Evolutionary conservation across 2,329 filamentous ascomycete genomes (phyloP), one percentile per base, ranked within the genome.

Genomic region (Grosmannia serpens): DNA sequence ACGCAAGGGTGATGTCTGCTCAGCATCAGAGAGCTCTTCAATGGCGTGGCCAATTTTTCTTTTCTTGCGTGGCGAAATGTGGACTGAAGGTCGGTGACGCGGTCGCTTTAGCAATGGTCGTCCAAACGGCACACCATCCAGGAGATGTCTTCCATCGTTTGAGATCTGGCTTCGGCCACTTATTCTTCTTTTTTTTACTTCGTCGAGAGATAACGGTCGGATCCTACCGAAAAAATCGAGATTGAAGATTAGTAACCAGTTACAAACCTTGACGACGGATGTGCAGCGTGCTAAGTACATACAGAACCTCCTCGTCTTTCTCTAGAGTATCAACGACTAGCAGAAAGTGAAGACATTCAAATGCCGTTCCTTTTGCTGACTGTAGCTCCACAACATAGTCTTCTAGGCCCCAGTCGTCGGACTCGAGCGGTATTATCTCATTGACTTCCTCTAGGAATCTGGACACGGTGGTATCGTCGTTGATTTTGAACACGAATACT

Each of bases 321-420:
- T 88, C 87, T 59, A 96, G 75, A 11, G 94, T 75, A 51, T 80
- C 79, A 17, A 77, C 75, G 7, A 95, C 79, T 24, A 81, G 77
- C 68, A 89, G 86, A 66, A 89, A 97, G 73, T 96, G 92, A 59
- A 96, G 73, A 65, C 89, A 94, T 72, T 97, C 92, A 64, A 89
- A 96, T 52, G 81, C 84, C 22, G 72, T 75, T n/a, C 79, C 79
- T 44, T 74, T 71, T 31, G 67, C 65, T 58, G 79, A 77, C 24
- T 71, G 71, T 4, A 96, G 78, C 70, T 95, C 88, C 33, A 96
- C 89, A 10, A 82, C 82, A 70, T 97, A 97, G 69, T 96, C 89
- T 67, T 96, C 91, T 4, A 96, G 73, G 0, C 89, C 90, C 89
- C 90, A 96, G 60, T 90, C 78, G 47, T 79, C 78, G 59, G 85